Percentiles rank a stretch among this genome's conserved stretches.
phyloP scores from a whole-genome alignment of 352 stramenopile species.

The Blastocystis sp. region DNA sequence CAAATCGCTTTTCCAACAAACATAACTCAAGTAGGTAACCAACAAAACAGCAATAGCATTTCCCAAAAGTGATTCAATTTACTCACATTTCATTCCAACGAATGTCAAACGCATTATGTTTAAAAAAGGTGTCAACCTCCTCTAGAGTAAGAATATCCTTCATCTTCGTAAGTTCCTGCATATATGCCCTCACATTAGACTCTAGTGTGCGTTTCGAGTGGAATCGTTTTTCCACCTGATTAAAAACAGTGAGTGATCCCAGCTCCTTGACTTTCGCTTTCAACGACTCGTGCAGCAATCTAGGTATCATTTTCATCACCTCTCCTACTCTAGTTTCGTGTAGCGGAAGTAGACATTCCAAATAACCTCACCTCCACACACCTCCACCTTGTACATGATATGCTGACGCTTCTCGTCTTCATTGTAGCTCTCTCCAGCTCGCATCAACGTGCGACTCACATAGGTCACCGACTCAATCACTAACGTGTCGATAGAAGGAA shows the following conservation, averaged over 20 bases:
- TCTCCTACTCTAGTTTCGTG: not conserved
- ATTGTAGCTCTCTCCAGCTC: not conserved
- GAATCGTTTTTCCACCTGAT: not conserved
- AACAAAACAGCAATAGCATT: not conserved
- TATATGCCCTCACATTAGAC: not conserved
- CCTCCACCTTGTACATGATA: not conserved
- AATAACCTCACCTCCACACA: not conserved
- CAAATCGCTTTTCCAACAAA: conserved; percentile 60
- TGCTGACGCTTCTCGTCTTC: not conserved
- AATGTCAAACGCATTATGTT: not conserved
- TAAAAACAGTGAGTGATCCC: not conserved
- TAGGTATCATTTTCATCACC: not conserved
- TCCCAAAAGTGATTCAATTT: not conserved
- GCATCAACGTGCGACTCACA: not conserved
- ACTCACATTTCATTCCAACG: not conserved
- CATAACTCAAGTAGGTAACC: not conserved
- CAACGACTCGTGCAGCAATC: not conserved
- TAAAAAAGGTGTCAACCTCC: not conserved
- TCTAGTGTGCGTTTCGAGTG: not conserved
- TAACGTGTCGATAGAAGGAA: not conserved
- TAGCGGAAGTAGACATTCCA: not conserved
- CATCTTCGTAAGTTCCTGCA: not conserved
- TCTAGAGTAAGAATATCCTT: not conserved
- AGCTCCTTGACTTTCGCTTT: not conserved
- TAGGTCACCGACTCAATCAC: not conserved